A percentile compares a stretch with the other conserved stretches of the same genome.
phyloP scores from a whole-genome alignment of 2,329 filamentous ascomycete genomes.

The Ambrosiella beaveri region DNA sequence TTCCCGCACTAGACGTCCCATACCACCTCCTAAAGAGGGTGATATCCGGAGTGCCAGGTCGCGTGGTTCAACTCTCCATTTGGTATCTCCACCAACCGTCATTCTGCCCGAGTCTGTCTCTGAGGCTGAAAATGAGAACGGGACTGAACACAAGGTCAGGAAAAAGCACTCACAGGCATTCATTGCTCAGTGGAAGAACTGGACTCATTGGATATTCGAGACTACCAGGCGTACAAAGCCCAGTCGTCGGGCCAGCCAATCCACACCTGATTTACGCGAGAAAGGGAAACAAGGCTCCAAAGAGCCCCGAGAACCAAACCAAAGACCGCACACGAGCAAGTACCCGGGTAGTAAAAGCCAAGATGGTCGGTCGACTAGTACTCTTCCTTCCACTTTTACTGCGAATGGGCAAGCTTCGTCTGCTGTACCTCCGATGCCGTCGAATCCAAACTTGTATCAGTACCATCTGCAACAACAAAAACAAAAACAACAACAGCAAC shows the following conservation, averaged over 20 bases:
- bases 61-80: constrained; percentile 69
- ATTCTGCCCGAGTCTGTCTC: constrained; percentile 19
- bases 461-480: neutral
- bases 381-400: constrained; percentile 32
- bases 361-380: constrained; percentile 21
- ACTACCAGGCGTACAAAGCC: constrained; percentile 35
- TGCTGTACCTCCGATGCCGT: constrained; percentile 13
- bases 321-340: constrained; percentile 43
- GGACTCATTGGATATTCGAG: constrained; percentile 46
- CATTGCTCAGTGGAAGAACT: constrained; percentile 44
- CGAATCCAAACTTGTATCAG: constrained; percentile 5
- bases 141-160: constrained; percentile 28
- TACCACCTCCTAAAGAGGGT: constrained; percentile 75
- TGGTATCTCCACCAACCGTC: constrained; percentile 51
- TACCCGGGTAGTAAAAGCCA: constrained; percentile 12
- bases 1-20: constrained; percentile 54
- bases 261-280: constrained; percentile 39
- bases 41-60: constrained; percentile 50
- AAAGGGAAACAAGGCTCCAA: constrained; percentile 25
- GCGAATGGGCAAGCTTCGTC: constrained; percentile 31
- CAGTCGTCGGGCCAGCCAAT: constrained; percentile 35
- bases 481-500: neutral
- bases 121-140: constrained; percentile 13
- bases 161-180: constrained; percentile 42
- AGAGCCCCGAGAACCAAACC: constrained; percentile 31